A percentile compares a stretch with the other conserved stretches of the same genome.
phyloP scores from a whole-genome alignment of 1,139 yeast species.

The Yamadazyma dendronema region DNA sequence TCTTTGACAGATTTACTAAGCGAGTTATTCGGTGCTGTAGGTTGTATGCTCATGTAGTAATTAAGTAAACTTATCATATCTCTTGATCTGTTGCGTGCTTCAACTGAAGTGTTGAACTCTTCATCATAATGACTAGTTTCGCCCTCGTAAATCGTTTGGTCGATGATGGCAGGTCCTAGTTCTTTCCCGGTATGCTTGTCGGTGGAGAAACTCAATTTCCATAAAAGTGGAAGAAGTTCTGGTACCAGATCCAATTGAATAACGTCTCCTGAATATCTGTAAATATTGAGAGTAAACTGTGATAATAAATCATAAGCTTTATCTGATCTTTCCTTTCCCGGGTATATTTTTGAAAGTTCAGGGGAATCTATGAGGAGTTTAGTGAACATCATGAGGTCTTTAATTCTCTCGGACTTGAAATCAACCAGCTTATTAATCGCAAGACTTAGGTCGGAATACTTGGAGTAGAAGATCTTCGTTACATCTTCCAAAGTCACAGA shows the following conservation, averaged over 20 bases:
- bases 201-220: conserved; percentile 27
- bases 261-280: conserved; percentile 25
- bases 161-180: conserved; percentile 27
- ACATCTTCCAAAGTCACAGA: conserved; percentile 26
- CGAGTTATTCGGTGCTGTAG: conserved; percentile 1
- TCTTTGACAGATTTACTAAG: conserved; percentile 22
- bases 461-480: conserved; percentile 24
- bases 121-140: conserved; percentile 1
- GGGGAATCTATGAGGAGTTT: conserved; percentile 36
- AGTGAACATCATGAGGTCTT: conserved; percentile 32
- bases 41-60: conserved; percentile 16
- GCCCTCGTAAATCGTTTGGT: conserved; percentile 23
- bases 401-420: conserved; percentile 18
- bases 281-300: conserved; percentile 25
- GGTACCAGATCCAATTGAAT: conserved; percentile 26
- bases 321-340: conserved; percentile 13
- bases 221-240: conserved; percentile 34
- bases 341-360: conserved; percentile 9
- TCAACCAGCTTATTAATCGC: conserved; percentile 14
- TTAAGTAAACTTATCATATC: conserved; percentile 29
- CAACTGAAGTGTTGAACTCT: conserved; percentile 8
- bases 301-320: conserved; percentile 24
- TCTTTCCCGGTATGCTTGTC: conserved; percentile 10
- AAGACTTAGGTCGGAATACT: conserved; percentile 24
- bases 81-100: conserved; percentile 30